Evolutionary conservation across 1,139 yeast genomes (phyloP), one percentile per base, ranked within the genome.

Genomic region (Oligophagozyma castellii): DNA sequence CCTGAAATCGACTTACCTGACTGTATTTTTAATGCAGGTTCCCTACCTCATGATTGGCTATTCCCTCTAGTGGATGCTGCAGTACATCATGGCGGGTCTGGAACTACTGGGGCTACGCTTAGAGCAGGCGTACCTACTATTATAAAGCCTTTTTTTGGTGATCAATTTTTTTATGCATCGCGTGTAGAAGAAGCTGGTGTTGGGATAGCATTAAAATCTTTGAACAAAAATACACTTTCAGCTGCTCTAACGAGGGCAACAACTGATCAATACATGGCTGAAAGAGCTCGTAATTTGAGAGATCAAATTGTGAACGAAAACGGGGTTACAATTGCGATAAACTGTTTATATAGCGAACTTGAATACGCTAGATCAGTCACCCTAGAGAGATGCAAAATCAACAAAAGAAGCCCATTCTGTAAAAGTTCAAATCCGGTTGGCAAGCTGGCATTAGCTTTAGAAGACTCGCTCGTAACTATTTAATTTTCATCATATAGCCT

Each of bases 81-180:
- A 1, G 95, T 86, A 4, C 98, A 86, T 47, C 98, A 86, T 53
- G 98, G 98, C 22, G 98, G 98, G 0, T 78, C 94, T 0, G 98
- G 98, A 2, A 83, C 96, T 0, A 84, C 96, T 0, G 98, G 98
- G 7, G 95, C 95, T 1, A 68, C 92, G 3, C 52, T 86, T 32
- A 59, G 89, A 36, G 79, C 83, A 6, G 98, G 96, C 0, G 51
- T 79, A 19, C 95, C 96, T 0, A 81, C 94, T 0, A 68, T 86
- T 23, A 73, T 86, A 41, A 86, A 86, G 51, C 96, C 98, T 2
- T 86, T 89, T 47, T 86, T 86, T 54, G 98, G 95, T 0, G 98
- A 86, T 53, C 98, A 86, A 53, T 84, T 80, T 51, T 86, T 86
- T 51, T 86, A 80, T 52, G 95, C 93, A 0, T 62, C 69, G 16